Evolutionary conservation across 208 protist genomes (phyloP).

Genomic region (Porcisia hertigi): DNA sequence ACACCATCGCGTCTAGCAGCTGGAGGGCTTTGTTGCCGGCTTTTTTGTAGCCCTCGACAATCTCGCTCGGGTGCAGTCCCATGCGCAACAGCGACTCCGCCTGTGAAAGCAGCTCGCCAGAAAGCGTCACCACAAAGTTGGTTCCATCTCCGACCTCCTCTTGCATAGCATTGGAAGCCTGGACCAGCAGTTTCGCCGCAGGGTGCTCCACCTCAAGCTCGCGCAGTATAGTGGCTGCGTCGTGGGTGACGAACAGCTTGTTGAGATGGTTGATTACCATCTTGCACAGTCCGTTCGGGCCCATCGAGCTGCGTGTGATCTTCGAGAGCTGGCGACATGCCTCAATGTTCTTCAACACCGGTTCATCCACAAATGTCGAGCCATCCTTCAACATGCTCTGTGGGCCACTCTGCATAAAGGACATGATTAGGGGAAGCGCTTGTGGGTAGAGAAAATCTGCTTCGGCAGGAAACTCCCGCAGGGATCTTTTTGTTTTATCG

Average conservation of each 20-base stretch:
- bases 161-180: slow-evolving; percentile 98
- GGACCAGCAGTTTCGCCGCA: slow-evolving; percentile 99
- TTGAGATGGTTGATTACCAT: slow-evolving; percentile 99
- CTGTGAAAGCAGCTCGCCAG: slow-evolving; percentile 98
- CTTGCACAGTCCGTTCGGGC: slow-evolving; percentile 99
- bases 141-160: slow-evolving; percentile 99
- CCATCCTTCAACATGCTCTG: slow-evolving; percentile 93
- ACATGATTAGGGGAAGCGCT: slow-evolving; percentile 47
- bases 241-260: slow-evolving; percentile 99
- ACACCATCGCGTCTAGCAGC: slow-evolving; percentile 81
- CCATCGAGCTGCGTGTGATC: slow-evolving; percentile 97
- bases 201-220: slow-evolving; percentile 99
- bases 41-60: slow-evolving; percentile 98
- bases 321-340: slow-evolving; percentile 97
- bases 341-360: slow-evolving; percentile 98
- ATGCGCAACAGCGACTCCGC: slow-evolving; percentile 97
- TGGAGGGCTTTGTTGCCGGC: slow-evolving; percentile 93
- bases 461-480: not conserved
- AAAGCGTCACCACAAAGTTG: slow-evolving; percentile 98
- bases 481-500: not conserved
- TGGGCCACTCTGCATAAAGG: slow-evolving; percentile 90
- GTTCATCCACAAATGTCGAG: slow-evolving; percentile 94
- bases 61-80: slow-evolving; percentile 98
- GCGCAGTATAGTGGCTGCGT: slow-evolving; percentile 99
- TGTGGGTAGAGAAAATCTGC: not conserved